Evolutionary conservation across 139 green algal genomes (phyloP).

Genomic region (Ettlia oleoabundans): DNA sequence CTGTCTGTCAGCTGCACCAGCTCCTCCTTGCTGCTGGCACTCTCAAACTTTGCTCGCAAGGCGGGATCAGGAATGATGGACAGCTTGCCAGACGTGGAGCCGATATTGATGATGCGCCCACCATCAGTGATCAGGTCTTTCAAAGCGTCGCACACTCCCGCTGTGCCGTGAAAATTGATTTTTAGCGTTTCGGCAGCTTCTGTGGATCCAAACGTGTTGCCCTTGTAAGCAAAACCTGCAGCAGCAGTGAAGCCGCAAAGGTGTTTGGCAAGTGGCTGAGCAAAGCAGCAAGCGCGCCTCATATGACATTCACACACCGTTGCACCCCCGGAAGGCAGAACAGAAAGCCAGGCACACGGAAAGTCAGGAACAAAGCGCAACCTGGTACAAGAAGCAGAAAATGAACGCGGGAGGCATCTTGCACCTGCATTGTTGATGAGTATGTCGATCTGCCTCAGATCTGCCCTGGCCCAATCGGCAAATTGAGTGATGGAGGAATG

Average conservation of each 20-base stretch:
- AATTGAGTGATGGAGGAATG: constrained; percentile 54
- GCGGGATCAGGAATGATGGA: constrained; percentile 34
- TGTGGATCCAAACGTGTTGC: constrained; percentile 68
- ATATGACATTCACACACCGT: too few relatives aligned
- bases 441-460: constrained; percentile 49
- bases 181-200: constrained; percentile 61
- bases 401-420: too few relatives aligned
- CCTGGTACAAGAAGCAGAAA: too few relatives aligned
- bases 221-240: constrained; percentile 81
- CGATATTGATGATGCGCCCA: constrained; percentile 63
- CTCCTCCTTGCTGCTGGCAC: constrained; percentile 26
- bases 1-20: constrained; percentile 48
- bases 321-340: too few relatives aligned
- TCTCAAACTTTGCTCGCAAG: constrained; percentile 42
- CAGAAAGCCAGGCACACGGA: too few relatives aligned
- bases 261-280: too few relatives aligned
- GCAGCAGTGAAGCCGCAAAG: too few relatives aligned
- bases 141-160: constrained; percentile 45
- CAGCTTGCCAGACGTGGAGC: constrained; percentile 39
- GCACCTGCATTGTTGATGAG: constrained; percentile 68
- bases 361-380: too few relatives aligned
- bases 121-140: constrained; percentile 42
- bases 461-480: constrained; percentile 48
- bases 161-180: constrained; percentile 59
- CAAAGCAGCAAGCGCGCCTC: too few relatives aligned